Evolutionary conservation across 2,329 filamentous ascomycete species (phyloP).

Genomic region (Fusarium humuli): DNA sequence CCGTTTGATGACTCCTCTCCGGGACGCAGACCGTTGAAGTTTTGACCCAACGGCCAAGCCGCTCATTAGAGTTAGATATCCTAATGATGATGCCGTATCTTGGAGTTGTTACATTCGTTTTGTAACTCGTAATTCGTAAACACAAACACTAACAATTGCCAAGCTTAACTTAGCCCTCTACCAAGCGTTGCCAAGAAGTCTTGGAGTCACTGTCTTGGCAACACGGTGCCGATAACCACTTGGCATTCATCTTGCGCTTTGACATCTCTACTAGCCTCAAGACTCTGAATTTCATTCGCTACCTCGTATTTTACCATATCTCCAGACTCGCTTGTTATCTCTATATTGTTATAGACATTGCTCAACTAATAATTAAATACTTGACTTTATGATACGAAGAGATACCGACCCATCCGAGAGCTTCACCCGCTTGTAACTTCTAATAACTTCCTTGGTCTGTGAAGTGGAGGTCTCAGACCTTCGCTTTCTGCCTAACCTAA

Average conservation of each 20-base stretch:
- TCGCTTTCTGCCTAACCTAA: not conserved
- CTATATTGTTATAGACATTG: not conserved
- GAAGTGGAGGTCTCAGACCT: not conserved
- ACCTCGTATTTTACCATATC: not conserved
- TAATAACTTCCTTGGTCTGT: not conserved
- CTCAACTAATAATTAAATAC: not conserved
- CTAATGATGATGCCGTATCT: not conserved
- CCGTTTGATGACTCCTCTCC: constrained; percentile 1
- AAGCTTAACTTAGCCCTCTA: not conserved
- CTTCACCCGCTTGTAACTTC: not conserved
- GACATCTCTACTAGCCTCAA: not conserved
- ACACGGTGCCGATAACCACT: constrained; percentile 1
- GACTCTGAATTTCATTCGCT: not conserved
- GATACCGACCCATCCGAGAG: not conserved
- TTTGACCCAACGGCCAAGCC: constrained; percentile 1
- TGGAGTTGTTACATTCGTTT: constrained; percentile 1
- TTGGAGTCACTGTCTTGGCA: not conserved
- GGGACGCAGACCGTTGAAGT: not conserved
- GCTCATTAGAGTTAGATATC: not conserved
- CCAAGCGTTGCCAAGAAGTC: not conserved
- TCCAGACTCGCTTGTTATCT: not conserved
- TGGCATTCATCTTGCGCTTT: not conserved
- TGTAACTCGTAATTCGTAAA: not conserved
- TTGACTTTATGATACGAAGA: not conserved
- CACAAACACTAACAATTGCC: constrained; percentile 2